Evolutionary conservation across 2,329 filamentous ascomycete genomes (phyloP).

Genomic region (Botryotinia narcissicola): DNA sequence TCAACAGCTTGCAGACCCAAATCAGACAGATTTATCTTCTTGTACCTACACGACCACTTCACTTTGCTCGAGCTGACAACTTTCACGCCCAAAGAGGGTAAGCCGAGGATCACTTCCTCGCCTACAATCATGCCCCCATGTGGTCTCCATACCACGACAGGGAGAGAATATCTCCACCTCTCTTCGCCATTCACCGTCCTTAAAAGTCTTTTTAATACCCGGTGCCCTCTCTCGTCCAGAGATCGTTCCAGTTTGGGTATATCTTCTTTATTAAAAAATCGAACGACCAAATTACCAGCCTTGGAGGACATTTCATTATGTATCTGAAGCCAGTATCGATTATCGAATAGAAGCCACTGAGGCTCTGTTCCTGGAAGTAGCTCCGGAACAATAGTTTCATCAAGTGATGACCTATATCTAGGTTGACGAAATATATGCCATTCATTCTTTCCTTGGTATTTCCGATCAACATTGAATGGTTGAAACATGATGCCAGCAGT

Average conservation of each 20-base stretch:
- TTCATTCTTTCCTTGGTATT: not conserved
- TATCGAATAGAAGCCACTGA: not conserved
- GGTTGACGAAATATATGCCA: conserved; percentile 34
- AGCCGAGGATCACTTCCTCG: conserved; percentile 4
- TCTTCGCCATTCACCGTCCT: not conserved
- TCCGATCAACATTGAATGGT: not conserved
- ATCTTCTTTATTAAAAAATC: not conserved
- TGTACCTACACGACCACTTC: conserved; percentile 10
- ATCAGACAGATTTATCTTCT: conserved; percentile 3
- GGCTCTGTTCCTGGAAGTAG: not conserved
- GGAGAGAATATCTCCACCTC: conserved; percentile 4
- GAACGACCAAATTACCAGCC: not conserved
- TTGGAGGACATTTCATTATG: not conserved
- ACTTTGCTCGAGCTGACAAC: not conserved
- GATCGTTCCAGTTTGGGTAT: not conserved
- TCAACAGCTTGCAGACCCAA: not conserved
- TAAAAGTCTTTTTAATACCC: not conserved
- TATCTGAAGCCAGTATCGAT: conserved; percentile 12
- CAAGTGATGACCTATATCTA: conserved; percentile 10
- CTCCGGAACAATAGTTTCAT: conserved; percentile 37
- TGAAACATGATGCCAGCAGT: conserved; percentile 32
- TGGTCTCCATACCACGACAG: conserved; percentile 13
- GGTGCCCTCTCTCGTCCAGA: not conserved
- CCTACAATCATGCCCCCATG: not conserved
- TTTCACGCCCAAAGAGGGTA: conserved; percentile 10